Conservation (phyloP, 2,329 filamentous ascomycete genomes). For the Colletotrichum godetiae region DNA sequence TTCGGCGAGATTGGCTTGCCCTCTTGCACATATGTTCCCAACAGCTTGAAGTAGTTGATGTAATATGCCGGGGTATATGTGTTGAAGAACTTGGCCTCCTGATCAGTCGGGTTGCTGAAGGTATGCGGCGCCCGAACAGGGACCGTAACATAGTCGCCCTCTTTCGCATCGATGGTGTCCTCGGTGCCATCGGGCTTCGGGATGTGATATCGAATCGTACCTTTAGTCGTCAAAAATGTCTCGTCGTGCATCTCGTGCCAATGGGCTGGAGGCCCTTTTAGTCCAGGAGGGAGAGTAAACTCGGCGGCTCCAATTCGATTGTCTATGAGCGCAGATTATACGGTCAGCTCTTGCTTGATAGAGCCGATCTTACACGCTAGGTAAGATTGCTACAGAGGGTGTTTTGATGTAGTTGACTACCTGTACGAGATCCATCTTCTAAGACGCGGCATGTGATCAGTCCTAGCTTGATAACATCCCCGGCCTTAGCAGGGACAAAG, state of each 20-base stretch:
- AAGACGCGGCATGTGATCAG: too few relatives aligned
- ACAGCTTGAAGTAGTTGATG: constrained; percentile 23
- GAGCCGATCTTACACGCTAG: too few relatives aligned
- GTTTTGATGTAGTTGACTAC: too few relatives aligned
- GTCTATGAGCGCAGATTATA: too few relatives aligned
- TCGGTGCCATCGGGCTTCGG: constrained; percentile 6
- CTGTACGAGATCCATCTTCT: too few relatives aligned
- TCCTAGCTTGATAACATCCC: neutral
- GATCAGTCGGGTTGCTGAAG: constrained; percentile 41
- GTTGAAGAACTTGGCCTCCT: constrained; percentile 40
- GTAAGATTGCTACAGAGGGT: too few relatives aligned
- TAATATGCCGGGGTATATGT: constrained; percentile 39
- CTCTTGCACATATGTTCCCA: constrained; percentile 1
- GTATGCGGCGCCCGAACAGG: constrained; percentile 40
- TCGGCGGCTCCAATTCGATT: too few relatives aligned
- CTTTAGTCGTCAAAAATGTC: constrained; percentile 2
- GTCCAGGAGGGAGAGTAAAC: too few relatives aligned
- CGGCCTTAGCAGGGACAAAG: constrained; percentile 1
- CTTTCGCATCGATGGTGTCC: neutral
- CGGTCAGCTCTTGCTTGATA: too few relatives aligned
- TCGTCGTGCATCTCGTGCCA: constrained; percentile 11
- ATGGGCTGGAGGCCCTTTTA: neutral
- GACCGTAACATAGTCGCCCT: constrained; percentile 31
- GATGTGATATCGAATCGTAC: constrained; percentile 1
- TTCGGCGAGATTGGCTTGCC: constrained; percentile 4